Evolutionary conservation across 2,329 filamentous ascomycete genomes (phyloP).

Genomic region (Venturia carpophila): DNA sequence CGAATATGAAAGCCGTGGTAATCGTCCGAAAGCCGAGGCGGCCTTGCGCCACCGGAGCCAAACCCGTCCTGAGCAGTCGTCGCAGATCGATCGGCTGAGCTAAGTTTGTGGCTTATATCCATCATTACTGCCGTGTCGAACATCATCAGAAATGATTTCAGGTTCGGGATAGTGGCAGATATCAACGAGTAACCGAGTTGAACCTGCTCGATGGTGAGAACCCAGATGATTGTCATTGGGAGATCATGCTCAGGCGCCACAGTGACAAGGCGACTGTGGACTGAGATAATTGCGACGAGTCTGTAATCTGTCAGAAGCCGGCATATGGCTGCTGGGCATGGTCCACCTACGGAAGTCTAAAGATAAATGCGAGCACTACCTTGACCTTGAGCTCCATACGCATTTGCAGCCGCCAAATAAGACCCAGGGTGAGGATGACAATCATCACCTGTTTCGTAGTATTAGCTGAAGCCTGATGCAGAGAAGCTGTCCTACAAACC

Average conservation of each 20-base stretch:
- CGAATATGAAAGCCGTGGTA: slow-evolving; percentile 6
- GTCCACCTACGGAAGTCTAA: slow-evolving; percentile 18
- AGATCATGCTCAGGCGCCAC: slow-evolving; percentile 14
- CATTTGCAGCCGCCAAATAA: slow-evolving; percentile 20
- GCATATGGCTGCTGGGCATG: background rate
- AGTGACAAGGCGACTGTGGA: slow-evolving; percentile 20
- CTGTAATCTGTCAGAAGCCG: slow-evolving; percentile 19
- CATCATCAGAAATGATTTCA: slow-evolving; percentile 25
- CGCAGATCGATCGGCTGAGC: background rate
- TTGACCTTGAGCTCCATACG: slow-evolving; percentile 17
- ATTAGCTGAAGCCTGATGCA: slow-evolving; percentile 3
- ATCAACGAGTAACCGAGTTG: slow-evolving; percentile 26
- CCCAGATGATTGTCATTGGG: slow-evolving; percentile 19
- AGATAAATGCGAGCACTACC: slow-evolving; percentile 19
- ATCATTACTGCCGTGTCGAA: slow-evolving; percentile 20
- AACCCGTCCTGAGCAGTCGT: slow-evolving; percentile 5
- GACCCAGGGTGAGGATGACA: slow-evolving; percentile 7
- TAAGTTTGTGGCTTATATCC: slow-evolving; percentile 15
- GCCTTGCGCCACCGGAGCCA: background rate
- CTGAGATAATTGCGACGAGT: slow-evolving; percentile 20
- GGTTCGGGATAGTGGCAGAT: slow-evolving; percentile 26
- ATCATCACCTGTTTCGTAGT: slow-evolving; percentile 1
- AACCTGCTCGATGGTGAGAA: slow-evolving; percentile 24
- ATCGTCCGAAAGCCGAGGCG: slow-evolving; percentile 13
- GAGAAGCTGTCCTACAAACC: slow-evolving; percentile 8